phyloP scores from a whole-genome alignment of 345 rosid species.

The Capsella bursapastoris region DNA sequence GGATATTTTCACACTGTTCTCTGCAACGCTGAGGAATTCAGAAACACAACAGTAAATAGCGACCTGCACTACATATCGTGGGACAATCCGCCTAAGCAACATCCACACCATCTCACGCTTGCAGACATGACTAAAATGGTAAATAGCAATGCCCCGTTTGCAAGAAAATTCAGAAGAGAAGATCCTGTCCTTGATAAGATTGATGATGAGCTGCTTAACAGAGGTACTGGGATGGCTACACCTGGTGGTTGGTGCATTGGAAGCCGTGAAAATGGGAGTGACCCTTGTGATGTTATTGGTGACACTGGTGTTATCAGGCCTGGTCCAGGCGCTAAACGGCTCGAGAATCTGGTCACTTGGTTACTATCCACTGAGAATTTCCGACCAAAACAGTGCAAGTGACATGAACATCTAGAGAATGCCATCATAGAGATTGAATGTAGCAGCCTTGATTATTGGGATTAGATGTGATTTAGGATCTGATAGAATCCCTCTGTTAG shows the following conservation, averaged over 20 bases:
- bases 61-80: conserved; percentile 94
- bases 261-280: conserved; percentile 72
- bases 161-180: conserved; percentile 71
- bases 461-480: conserved; percentile 37
- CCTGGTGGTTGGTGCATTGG: conserved; percentile 99
- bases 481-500: conserved; percentile 28
- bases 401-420: conserved; percentile 19
- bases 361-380: conserved; percentile 69
- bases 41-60: conserved; percentile 88
- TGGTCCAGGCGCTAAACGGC: conserved; percentile 77
- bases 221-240: conserved; percentile 67
- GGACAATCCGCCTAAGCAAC: conserved; percentile 99
- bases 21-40: conserved; percentile 84
- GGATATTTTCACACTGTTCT: conserved; percentile 97
- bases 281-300: conserved; percentile 76
- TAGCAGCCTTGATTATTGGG: conserved; percentile 31
- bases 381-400: conserved; percentile 87
- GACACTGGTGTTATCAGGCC: conserved; percentile 65
- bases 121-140: conserved; percentile 75
- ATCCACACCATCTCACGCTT: conserved; percentile 76
- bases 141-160: conserved; percentile 87
- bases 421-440: conserved; percentile 10
- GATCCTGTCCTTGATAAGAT: conserved; percentile 86
- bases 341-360: conserved; percentile 61
- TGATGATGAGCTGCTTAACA: conserved; percentile 75